Base-by-base conservation (phyloP, 495 filamentous ascomycete genomes). In the Hyphodiscus hymeniophilus region DNA sequence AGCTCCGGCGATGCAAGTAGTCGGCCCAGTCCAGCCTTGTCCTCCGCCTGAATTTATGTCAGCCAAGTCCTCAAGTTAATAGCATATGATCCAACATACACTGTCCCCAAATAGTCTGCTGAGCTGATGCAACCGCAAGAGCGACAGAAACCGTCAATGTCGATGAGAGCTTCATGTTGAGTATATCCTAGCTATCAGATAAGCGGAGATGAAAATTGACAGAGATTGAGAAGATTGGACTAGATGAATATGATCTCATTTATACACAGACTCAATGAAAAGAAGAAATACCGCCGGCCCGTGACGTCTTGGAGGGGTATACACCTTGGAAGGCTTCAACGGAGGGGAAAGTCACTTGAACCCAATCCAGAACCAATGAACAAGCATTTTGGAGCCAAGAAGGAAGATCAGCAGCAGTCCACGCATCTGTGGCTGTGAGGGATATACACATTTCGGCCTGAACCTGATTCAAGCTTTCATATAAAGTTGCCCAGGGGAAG, bases 1-100 rank as follows among this genome's bases (percentile, higher is more conserved):
- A 26, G 31, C 22, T 6, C 59, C 59, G 13, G 50, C 16, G 12
- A 48, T 38, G 33, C 59, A 62, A 15, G 32, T 48, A 15, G 33
- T 62, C 15, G 40, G 0, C 13, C 59, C 59, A 20, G 18, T 42
- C 35, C 43, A 62, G n/a, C n/a, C n/a, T n/a, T n/a, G n/a, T n/a
- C n/a, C n/a, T n/a, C n/a, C n/a, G n/a, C n/a, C n/a, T n/a, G n/a
- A n/a, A n/a, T n/a, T n/a, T n/a, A n/a, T n/a, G n/a, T n/a, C n/a
- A n/a, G 30, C 38, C 38, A 32, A 48, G 47, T 33, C 45, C 54
- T 26, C 31, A 35, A 28, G 36, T 30, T 46, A 34, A 34, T 4
- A 13, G 3, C 12, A 22, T 31, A 17, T 43, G 16, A 46, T 12
- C 17, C 6, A 15, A 36, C 43, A 10, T 34, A 46, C 43, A 46